Base-by-base conservation (phyloP, 148 eudicot species). In the Euryodendron excelsum region DNA sequence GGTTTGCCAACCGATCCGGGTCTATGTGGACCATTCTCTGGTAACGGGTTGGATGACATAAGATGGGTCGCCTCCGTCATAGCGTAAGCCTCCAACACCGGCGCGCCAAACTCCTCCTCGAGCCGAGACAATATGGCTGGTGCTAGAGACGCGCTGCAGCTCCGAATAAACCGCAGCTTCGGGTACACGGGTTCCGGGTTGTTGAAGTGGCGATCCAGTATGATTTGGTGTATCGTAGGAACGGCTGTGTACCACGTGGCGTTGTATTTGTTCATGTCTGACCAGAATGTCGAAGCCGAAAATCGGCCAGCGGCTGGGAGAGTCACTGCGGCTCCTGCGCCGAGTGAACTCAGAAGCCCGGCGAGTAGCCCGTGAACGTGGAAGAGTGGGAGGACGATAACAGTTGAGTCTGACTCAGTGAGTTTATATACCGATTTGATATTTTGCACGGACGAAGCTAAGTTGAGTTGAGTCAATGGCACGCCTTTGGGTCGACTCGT, bases 181-280 rank as follows among this genome's bases (percentile, higher is more conserved):
- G 97, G 99, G 86, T 93, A 91, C 0, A n/a, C 83, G 0, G 88
- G 33, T 47, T 95, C 96, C 0, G 99, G 97, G 0, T 80, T 90
- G 59, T 14, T 75, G 3, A 86, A 41, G 70, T 95, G 99, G 39
- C 97, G 87, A 31, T 95, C 97, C 0, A 95, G 82, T 58, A 95
- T 78, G 41, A 95, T 95, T 55, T 93, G 99, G 77, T 95, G 99
- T n/a, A 95, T 93, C 1, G 99, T 95, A 1, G 99, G 99, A 5
- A 95, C 99, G 0, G 99, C 93, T 0, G 99, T 95, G 86, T 95
- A 95, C 99, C 99, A 95, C 7, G 99, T 93, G 77, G 98, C 98
- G 30, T 82, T 74, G 53, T 88, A 86, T 1, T 55, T 79, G 0
- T 73, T 85, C 97, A 95, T 93, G 77, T 95, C 99, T 0, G 87